Conservation (phyloP, 192 early-diverging fungal species). For the Mortierella hygrophila region DNA sequence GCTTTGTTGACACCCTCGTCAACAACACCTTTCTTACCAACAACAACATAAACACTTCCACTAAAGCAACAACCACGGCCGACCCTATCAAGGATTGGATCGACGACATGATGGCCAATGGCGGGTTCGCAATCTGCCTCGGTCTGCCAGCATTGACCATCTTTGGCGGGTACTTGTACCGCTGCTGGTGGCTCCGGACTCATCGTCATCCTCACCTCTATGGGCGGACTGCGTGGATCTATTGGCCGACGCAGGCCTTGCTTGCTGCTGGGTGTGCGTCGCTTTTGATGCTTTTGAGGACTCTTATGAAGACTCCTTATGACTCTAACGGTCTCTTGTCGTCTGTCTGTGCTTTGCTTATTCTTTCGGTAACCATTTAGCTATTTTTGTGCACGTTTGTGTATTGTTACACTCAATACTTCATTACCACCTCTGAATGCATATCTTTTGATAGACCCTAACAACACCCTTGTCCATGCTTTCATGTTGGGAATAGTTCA, state of each 20-base stretch:
- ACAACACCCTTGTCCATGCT: background rate
- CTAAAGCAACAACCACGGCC: background rate
- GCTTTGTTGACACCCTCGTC: background rate
- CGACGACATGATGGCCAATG: background rate
- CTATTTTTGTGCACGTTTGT: background rate
- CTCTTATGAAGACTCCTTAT: background rate
- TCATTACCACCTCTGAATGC: background rate
- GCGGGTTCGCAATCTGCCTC: background rate
- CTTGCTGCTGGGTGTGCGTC: background rate
- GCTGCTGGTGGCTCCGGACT: background rate
- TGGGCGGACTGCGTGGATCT: conserved; percentile 17
- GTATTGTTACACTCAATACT: background rate
- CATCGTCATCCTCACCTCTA: conserved; percentile 10
- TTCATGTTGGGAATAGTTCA: background rate
- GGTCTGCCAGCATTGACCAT: conserved; percentile 8
- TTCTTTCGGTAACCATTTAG: conserved; percentile 1
- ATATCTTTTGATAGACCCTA: background rate
- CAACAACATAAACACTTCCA: background rate
- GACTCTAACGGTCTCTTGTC: background rate
- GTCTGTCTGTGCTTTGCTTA: background rate
- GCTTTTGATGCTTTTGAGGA: background rate
- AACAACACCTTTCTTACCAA: background rate
- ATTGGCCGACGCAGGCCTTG: conserved; percentile 18
- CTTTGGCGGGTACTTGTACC: background rate
- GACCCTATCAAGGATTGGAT: conserved; percentile 19